Evolutionary conservation across 2,329 filamentous ascomycete species (phyloP), one percentile per base, ranked within the genome.

Genomic region (Rutstroemia sp.): DNA sequence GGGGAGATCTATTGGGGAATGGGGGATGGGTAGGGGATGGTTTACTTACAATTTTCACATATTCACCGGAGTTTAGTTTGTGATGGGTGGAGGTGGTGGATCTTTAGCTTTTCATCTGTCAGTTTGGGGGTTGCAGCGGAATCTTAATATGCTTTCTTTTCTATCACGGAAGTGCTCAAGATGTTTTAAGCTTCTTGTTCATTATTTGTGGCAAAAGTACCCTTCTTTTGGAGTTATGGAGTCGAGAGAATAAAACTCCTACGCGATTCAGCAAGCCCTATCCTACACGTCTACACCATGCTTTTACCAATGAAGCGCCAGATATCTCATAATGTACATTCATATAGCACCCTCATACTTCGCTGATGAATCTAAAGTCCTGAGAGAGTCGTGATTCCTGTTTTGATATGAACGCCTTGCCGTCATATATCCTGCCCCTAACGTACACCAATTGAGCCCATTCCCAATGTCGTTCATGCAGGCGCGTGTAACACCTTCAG

Each of bases 401-500:
- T 34, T 56, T 58, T 57, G 47, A 54, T 60, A 58, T 58, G 58
- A 58, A 63, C 61, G 59, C 62, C 62, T 38, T 52, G 58, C 62
- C 62, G 34, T 54, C 58, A 46, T 48, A 30, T 48, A 59, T 56
- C 49, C 58, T 52, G 41, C 52, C 37, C 41, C 41, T 54, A 23
- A 45, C 46, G 34, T 54, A 54, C 56, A 49, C 41, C 45, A 44
- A 49, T 19, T 12, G 14, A 12, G 9, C 14, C 17, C 21, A 39
- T 10, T 27, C 7, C 9, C 39, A 8, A 34, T 34, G 10, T 14
- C n/a, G 44, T n/a, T 51, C 57, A 68, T 47, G 63, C 52, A 54
- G 66, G 63, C 34, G 67, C 65, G 47, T 66, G 64, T 38, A 72
- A 59, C 37, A 71, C 39, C 48, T 67, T 69, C 58, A 72, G 59